Evolutionary conservation across 768 basidiomycete species (phyloP).

Genomic region (Panaeolus cyanescens): DNA sequence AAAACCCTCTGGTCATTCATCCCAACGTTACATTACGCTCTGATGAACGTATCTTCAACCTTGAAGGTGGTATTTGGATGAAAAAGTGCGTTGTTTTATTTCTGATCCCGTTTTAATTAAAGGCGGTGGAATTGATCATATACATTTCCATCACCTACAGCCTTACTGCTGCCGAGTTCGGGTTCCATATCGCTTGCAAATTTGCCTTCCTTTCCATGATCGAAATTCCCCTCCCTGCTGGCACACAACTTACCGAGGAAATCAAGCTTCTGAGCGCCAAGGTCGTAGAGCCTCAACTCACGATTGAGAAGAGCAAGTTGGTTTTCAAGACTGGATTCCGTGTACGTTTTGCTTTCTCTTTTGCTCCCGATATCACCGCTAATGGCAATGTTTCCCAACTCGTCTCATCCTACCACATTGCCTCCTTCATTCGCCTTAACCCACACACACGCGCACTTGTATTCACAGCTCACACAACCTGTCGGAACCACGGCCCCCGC

Average conservation of each 20-base stretch:
- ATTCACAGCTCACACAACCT: background rate
- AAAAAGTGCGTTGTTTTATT: conserved; percentile 20
- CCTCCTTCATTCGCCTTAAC: background rate
- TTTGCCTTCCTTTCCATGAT: conserved; percentile 37
- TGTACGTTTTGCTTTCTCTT: background rate
- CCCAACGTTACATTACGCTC: conserved; percentile 34
- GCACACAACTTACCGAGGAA: conserved; percentile 32
- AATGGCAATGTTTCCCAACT: background rate
- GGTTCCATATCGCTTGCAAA: conserved; percentile 27
- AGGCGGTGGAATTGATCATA: background rate
- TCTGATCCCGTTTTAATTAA: too few relatives aligned
- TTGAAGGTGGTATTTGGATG: conserved; percentile 39
- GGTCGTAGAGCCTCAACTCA: conserved; percentile 4
- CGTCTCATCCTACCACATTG: background rate
- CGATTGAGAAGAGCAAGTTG: background rate
- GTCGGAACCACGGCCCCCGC: background rate
- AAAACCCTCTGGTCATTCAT: conserved; percentile 35
- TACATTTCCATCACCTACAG: background rate
- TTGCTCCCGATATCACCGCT: background rate
- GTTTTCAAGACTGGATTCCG: conserved; percentile 5
- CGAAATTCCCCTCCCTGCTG: conserved; percentile 34
- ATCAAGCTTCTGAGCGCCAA: conserved; percentile 30
- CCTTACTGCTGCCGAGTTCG: conserved; percentile 12
- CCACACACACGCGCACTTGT: too few relatives aligned
- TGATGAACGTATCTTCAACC: conserved; percentile 35